Evolutionary conservation across 306 rosid genomes (phyloP), one percentile per base, ranked within the genome.

Genomic region (Albizia julibrissin): DNA sequence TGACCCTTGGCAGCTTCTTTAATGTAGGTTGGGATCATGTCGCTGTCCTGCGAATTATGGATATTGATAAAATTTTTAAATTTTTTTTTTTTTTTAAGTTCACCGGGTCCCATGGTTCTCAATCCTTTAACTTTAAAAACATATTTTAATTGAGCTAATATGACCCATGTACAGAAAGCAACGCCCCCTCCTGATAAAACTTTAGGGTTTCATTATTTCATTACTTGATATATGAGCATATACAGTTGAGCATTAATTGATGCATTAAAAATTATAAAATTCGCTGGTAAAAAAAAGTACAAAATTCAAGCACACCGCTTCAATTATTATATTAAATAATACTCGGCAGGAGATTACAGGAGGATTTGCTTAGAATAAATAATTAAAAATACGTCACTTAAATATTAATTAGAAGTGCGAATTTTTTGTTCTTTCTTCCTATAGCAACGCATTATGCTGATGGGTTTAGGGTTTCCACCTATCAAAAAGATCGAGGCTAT

Each of bases 391-490:
- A 2, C 29, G 50, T 29, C 74, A 33, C 50, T 49, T 43, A 43
- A 43, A 24, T 61, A 10, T 71, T 72, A 31, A 69, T 34, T 69
- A 7, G 42, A 66, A 39, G 21, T 78, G 74, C 50, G 44, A 78
- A 3, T 77, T 61, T 43, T 64, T 46, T 31, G 1, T 67, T 39
- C 40, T 52, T 31, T 24, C 29, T 39, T 34, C 33, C 67, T 49
- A 10, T 29, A 33, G 26, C 10, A 40, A 52, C 8, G 43, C 70
- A 26, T 52, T 40, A 66, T 15, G 69, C 43, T 43, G 56, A 24
- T 69, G n/a, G 33, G 33, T 79, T 77, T 79, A 69, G 69, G 69
- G 76, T 69, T 79, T 69, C 44, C 58, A 79, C 70, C 82, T 79
- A 43, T 34, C 82, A 69, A 6, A 50, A 11, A 31, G 40, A 29